Evolutionary conservation across 306 rosid genomes (phyloP).

Genomic region (Heteromeles arbutifolia): DNA sequence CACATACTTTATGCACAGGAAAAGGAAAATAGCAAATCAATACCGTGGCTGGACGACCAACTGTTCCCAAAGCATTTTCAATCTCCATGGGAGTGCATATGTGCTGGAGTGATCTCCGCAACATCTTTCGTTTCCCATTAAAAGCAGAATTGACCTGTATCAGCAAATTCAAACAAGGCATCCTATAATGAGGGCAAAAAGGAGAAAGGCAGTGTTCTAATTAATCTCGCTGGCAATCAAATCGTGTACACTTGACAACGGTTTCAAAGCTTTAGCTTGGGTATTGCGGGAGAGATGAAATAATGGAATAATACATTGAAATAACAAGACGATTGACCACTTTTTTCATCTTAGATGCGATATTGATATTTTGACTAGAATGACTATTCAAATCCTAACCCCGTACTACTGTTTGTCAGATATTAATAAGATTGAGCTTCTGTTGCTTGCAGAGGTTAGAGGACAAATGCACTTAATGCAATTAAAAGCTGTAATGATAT

Average conservation of each 20-base stretch:
- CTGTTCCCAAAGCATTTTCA: conserved; percentile 62
- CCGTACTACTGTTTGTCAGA: not conserved
- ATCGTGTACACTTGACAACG: not conserved
- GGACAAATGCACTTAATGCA: not conserved
- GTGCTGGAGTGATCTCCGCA: conserved; percentile 83
- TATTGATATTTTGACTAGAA: not conserved
- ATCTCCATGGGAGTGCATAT: conserved; percentile 55
- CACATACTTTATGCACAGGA: not conserved
- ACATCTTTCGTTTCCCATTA: conserved; percentile 88
- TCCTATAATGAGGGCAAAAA: not conserved
- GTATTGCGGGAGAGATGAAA: not conserved
- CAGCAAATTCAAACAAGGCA: not conserved
- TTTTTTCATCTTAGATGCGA: not conserved
- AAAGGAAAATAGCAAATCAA: not conserved
- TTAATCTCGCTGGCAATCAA: not conserved
- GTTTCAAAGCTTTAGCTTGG: not conserved
- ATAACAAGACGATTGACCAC: not conserved
- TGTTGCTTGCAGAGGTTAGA: not conserved
- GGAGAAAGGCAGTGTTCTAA: not conserved
- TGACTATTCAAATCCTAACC: not conserved
- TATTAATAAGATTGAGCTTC: not conserved
- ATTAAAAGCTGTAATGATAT: not conserved
- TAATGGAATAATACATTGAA: not conserved
- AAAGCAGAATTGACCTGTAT: conserved; percentile 79
- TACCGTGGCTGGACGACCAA: conserved; percentile 62